These are phyloP conservation scores for Globisporangium paroecandrum DNA, from an alignment of 352 stramenopile genomes.

Conservation along the genomic window DNA sequence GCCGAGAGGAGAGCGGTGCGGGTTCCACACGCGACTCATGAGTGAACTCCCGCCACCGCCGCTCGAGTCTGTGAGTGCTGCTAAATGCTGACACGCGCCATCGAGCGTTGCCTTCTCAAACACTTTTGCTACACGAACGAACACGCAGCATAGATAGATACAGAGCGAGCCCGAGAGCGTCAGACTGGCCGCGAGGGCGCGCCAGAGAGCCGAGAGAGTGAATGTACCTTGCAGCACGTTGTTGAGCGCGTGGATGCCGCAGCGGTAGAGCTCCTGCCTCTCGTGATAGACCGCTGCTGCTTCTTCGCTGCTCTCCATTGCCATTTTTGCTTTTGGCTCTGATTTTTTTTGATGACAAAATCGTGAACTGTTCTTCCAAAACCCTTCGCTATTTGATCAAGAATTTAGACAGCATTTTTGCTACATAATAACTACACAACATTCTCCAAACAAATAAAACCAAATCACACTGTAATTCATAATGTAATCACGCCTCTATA, in stretches of 20 bases:
- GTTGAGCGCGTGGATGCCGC: conserved; percentile 79
- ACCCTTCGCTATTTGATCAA: background rate
- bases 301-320: background rate
- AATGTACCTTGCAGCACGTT: conserved; percentile 63
- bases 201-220: background rate
- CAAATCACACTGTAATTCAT: background rate
- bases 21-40: conserved; percentile 49
- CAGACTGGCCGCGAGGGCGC: background rate
- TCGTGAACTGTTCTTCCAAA: background rate
- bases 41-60: conserved; percentile 15
- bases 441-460: background rate
- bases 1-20: conserved; percentile 56
- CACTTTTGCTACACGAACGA: conserved; percentile 22
- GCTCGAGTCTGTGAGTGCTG: conserved; percentile 13
- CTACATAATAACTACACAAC: background rate
- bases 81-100: conserved; percentile 38
- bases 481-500: background rate
- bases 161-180: background rate
- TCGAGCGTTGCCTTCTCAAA: conserved; percentile 54
- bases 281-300: conserved; percentile 48
- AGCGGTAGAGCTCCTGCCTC: conserved; percentile 66
- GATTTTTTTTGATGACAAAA: background rate
- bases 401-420: background rate
- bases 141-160: background rate
- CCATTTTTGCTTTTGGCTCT: background rate